Conservation (phyloP, 495 filamentous ascomycete species). For the Staphylotrichum tortipilum region DNA sequence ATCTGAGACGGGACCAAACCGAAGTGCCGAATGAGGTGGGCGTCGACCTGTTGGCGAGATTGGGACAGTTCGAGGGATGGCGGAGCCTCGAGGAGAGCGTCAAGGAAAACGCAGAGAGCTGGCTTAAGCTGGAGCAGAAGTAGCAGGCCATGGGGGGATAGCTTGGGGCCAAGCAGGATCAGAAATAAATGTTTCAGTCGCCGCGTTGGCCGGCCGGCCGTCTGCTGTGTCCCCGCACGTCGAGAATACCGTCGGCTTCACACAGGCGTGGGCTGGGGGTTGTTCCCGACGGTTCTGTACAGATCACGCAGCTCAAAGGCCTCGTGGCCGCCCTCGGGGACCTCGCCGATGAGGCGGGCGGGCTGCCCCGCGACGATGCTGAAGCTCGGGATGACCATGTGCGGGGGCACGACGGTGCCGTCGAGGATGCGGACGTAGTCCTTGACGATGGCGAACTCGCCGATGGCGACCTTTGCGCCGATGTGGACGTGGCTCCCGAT, state of each 20-base stretch:
- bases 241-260: no score
- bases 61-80: constrained; percentile 27
- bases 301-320: constrained; percentile 49
- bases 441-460: constrained; percentile 82
- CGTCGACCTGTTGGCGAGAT: constrained; percentile 20
- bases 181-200: no score
- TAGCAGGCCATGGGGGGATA: constrained; percentile 6
- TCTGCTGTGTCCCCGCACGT: no score
- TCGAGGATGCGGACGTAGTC: constrained; percentile 81
- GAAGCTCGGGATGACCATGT: constrained; percentile 87
- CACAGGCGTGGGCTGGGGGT: constrained; percentile 30
- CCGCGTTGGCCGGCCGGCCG: no score
- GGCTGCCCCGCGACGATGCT: constrained; percentile 76
- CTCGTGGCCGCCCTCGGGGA: constrained; percentile 66
- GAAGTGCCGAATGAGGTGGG: constrained; percentile 27
- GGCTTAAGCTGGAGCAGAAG: constrained; percentile 11
- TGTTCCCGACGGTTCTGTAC: constrained; percentile 47
- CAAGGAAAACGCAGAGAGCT: constrained; percentile 20
- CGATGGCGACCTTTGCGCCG: constrained; percentile 62
- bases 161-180: no score
- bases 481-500: constrained; percentile 79
- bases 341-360: constrained; percentile 73
- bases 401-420: constrained; percentile 68
- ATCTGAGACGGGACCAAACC: constrained; percentile 26
- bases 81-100: constrained; percentile 30